Conservation (phyloP, 768 basidiomycete species). For the Auricularia cornea region DNA sequence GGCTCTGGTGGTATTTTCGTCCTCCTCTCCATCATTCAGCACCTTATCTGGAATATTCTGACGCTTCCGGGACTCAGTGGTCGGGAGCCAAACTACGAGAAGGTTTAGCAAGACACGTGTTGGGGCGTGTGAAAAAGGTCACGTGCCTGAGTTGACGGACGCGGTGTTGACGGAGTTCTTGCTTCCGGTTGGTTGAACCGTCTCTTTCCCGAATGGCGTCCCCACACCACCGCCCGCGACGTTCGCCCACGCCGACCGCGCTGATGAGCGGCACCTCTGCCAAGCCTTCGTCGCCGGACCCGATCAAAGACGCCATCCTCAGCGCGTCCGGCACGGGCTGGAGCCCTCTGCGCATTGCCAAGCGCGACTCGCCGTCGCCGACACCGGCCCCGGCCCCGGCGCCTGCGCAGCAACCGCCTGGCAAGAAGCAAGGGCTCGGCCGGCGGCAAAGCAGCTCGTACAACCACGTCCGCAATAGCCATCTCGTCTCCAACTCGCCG, state of each 20-base stretch:
- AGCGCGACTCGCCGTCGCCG: slow-evolving; percentile 44
- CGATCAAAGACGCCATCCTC: slow-evolving; percentile 18
- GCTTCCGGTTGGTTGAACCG: background rate
- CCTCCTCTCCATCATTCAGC: too few relatives aligned
- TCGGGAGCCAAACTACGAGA: too few relatives aligned
- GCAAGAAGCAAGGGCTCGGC: slow-evolving; percentile 28
- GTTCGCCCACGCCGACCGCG: background rate
- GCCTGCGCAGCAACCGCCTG: background rate
- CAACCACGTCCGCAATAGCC: slow-evolving; percentile 65
- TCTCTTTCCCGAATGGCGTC: background rate
- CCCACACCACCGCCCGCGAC: background rate
- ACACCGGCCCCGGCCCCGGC: background rate
- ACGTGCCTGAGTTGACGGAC: too few relatives aligned
- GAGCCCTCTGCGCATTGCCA: slow-evolving; percentile 70
- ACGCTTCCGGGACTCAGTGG: too few relatives aligned
- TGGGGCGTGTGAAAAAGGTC: too few relatives aligned
- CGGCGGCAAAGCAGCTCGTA: slow-evolving; percentile 72
- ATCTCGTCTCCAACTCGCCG: slow-evolving; percentile 79
- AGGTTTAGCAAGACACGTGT: too few relatives aligned
- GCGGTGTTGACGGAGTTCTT: too few relatives aligned
- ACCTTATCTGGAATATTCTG: too few relatives aligned
- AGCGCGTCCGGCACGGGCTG: slow-evolving; percentile 60
- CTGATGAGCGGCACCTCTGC: background rate
- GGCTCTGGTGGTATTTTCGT: too few relatives aligned
- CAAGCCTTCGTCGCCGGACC: background rate